These are phyloP conservation scores for Calocera viscosa DNA, from an alignment of 768 basidiomycete genomes.

Conservation along the genomic window DNA sequence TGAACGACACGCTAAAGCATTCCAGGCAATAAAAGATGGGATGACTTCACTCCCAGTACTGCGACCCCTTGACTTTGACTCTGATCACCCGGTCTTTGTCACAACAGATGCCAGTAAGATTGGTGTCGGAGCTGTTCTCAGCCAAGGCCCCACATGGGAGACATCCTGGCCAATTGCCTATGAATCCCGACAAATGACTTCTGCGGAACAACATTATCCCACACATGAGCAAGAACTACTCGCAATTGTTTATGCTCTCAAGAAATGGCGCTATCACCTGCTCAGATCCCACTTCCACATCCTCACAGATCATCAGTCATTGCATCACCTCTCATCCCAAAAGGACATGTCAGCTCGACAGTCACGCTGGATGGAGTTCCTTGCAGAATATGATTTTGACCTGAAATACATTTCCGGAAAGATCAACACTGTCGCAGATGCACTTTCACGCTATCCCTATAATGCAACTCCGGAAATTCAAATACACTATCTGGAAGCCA, in stretches of 20 bases:
- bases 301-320: slow-evolving; percentile 11
- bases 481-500: neutral
- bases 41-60: too few relatives aligned
- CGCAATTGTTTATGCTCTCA: slow-evolving; percentile 10
- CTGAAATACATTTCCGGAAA: slow-evolving; percentile 9
- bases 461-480: slow-evolving; percentile 18
- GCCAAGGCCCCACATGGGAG: too few relatives aligned
- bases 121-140: too few relatives aligned
- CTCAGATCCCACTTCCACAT: slow-evolving; percentile 8
- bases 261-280: neutral
- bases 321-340: slow-evolving; percentile 10
- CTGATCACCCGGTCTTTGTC: too few relatives aligned
- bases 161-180: neutral
- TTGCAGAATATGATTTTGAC: slow-evolving; percentile 11
- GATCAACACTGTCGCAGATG: slow-evolving; percentile 14
- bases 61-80: too few relatives aligned
- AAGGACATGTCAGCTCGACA: neutral
- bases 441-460: slow-evolving; percentile 20
- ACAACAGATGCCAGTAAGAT: too few relatives aligned
- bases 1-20: neutral
- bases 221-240: slow-evolving; percentile 11
- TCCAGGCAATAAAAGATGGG: too few relatives aligned
- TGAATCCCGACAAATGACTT: slow-evolving; percentile 7
- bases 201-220: slow-evolving; percentile 12
- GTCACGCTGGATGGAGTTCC: slow-evolving; percentile 10